A percentile compares a stretch with the other conserved stretches of the same genome.
These are phyloP conservation scores for Neurospora tetrasperma DNA, from an alignment of 495 filamentous ascomycete species.

Conservation along the genomic window DNA sequence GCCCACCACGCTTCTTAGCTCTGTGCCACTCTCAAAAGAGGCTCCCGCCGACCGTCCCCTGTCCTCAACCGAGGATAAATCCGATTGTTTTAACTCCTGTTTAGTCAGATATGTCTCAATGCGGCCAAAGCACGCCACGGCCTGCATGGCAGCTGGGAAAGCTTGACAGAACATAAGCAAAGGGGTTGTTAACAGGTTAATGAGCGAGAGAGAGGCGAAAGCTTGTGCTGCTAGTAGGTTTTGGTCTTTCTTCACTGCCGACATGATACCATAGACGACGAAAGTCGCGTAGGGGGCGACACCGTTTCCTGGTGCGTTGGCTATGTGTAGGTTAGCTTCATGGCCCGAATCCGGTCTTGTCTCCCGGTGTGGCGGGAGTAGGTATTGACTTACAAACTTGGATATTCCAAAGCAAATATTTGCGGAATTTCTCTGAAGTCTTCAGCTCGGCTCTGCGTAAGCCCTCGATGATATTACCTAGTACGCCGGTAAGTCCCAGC, in stretches of 20 bases:
- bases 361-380: not conserved
- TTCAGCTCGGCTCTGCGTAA: constrained; percentile 43
- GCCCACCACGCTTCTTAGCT: not conserved
- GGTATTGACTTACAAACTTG: constrained; percentile 6
- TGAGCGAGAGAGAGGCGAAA: constrained; percentile 48
- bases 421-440: constrained; percentile 45
- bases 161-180: constrained; percentile 42
- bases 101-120: constrained; percentile 36
- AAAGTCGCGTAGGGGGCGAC: constrained; percentile 23
- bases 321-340: not conserved
- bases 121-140: constrained; percentile 46
- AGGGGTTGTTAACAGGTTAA: constrained; percentile 45
- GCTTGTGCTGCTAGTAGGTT: constrained; percentile 36
- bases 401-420: constrained; percentile 26
- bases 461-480: constrained; percentile 29
- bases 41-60: not conserved
- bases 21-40: not conserved
- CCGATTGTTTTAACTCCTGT: not conserved
- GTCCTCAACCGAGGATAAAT: not conserved
- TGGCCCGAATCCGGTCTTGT: not conserved
- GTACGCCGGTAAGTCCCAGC: constrained; percentile 21
- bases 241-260: constrained; percentile 10
- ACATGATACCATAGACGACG: constrained; percentile 17
- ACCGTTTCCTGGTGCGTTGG: constrained; percentile 29
- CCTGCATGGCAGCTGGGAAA: constrained; percentile 40